Base-by-base conservation (phyloP, 2,329 filamentous ascomycete species). In the Dactylellina haptotyla region DNA sequence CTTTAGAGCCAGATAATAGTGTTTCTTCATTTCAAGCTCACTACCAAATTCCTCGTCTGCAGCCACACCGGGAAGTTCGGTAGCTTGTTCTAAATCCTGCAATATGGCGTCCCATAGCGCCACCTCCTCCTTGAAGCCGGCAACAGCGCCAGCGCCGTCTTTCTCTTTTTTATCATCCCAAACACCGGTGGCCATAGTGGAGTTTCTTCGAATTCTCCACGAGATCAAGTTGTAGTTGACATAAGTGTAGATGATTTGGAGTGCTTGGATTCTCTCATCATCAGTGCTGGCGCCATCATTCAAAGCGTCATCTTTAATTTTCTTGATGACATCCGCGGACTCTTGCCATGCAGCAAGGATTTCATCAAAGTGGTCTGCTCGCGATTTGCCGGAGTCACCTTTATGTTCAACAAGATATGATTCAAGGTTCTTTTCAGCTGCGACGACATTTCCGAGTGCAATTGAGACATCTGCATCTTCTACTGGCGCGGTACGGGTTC, bases 191-290 rank as follows among this genome's bases (percentile, higher is more conserved):
- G 92, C 91, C 75, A 99, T 83, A 0, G 97, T 90, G 61, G 95
- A 86, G 81, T 99, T 98, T 51, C 95, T 89, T 25, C 94, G 94
- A 75, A 98, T 91, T 80, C 95, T 87, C 93, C 93, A 98, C 79
- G 92, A 93, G 65, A 99, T 90, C 81, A 97, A 88, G 76, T 92
- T 91, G 80, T 96, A 98, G 81, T 95, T 96, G 65, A 98, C 92
- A 1, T 94, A 93, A 0, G 96, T 96, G 74, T 91, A 90, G 2
- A 93, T 96, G 69, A 99, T 90, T 77, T 97, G 93, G 48, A 99
- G 83, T 77, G 93, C 89, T 82, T 99, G 95, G 88, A 99, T 93
- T 66, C 92, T 88, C 34, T 87, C 83, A 79, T 99, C 94, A 65
- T 92, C 89, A 80, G 92, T 91, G 20, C 91, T 87, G 12, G 97